These are phyloP conservation scores for Linum lewisii DNA, from an alignment of 345 rosid species.

Conservation along the genomic window DNA sequence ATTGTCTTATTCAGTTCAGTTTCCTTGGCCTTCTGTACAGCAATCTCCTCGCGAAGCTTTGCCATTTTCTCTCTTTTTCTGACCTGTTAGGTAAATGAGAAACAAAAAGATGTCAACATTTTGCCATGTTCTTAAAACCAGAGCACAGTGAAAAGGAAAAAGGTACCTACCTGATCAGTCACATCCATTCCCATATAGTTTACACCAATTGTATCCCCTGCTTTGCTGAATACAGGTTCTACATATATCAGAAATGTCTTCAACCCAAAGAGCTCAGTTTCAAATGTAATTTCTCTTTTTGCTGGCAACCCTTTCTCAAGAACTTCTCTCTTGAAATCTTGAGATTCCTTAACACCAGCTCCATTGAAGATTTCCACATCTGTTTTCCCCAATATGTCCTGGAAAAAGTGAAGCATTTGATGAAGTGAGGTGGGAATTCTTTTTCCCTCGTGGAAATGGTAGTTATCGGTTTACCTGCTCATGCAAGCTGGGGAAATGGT, in stretches of 20 bases:
- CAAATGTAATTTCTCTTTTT: slow-evolving; percentile 85
- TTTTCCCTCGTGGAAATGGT: not conserved
- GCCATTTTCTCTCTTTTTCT: slow-evolving; percentile 80
- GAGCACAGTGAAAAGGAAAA: too few species aligned
- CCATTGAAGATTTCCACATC: slow-evolving; percentile 86
- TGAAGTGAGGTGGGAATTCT: too few species aligned
- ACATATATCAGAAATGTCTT: slow-evolving; percentile 86
- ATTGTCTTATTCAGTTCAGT: slow-evolving; percentile 89
- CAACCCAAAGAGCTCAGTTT: slow-evolving; percentile 70
- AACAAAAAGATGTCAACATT: not conserved
- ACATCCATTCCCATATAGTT: slow-evolving; percentile 98
- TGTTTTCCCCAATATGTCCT: slow-evolving; percentile 89
- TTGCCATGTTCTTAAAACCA: too few species aligned
- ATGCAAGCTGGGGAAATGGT: slow-evolving; percentile 72
- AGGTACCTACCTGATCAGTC: slow-evolving; percentile 67
- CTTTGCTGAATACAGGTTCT: slow-evolving; percentile 83
- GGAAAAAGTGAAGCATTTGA: slow-evolving; percentile 13
- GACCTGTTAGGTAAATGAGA: slow-evolving; percentile 47
- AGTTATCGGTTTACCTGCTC: slow-evolving; percentile 46
- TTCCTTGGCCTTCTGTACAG: slow-evolving; percentile 92
- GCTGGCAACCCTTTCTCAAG: slow-evolving; percentile 80
- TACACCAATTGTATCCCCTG: slow-evolving; percentile 77
- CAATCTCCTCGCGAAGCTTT: slow-evolving; percentile 86
- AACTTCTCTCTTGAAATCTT: slow-evolving; percentile 91
- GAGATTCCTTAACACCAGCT: slow-evolving; percentile 84